Evolutionary conservation across 169 alveolate genomes (phyloP).

Genomic region (Eimeria acervulina): DNA sequence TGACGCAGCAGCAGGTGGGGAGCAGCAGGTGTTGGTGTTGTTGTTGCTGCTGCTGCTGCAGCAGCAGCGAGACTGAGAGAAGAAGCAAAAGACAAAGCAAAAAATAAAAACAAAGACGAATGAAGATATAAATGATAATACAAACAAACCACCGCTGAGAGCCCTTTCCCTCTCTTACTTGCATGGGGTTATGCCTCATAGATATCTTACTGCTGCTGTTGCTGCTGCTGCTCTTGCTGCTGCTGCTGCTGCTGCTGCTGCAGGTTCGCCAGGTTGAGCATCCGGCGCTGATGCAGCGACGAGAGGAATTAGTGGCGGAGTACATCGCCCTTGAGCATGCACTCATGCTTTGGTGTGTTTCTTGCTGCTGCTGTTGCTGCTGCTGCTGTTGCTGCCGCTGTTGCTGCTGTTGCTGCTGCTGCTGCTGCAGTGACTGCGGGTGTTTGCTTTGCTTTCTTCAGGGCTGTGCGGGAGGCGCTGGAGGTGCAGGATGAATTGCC

Average conservation of each 20-base stretch:
- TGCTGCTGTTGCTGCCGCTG: conserved; percentile 19
- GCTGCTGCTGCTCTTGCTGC: conserved; percentile 18
- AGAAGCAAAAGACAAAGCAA: too few species aligned
- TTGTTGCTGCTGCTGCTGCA: not conserved
- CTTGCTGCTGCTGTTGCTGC: conserved; percentile 23
- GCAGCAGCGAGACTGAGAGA: too few species aligned
- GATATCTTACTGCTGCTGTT: not conserved
- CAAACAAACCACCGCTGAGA: too few species aligned
- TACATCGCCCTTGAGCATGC: conserved; percentile 32
- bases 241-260: too few species aligned
- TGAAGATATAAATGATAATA: not conserved
- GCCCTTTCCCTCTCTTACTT: too few species aligned
- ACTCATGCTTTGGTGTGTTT: not conserved
- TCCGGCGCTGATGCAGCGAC: conserved; percentile 27
- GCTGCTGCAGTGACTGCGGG: not conserved
- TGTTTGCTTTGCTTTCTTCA: not conserved
- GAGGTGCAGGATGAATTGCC: conserved; percentile 35
- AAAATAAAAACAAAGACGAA: too few species aligned
- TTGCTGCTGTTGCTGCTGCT: not conserved
- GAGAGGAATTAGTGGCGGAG: conserved; percentile 16
- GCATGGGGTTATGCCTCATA: too few species aligned
- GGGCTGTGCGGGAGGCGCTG: conserved; percentile 47
- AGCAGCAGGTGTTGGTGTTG: not conserved
- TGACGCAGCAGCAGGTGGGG: conserved; percentile 12
- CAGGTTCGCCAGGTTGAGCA: too few species aligned